Conservation (phyloP, 2,329 filamentous ascomycete species). For the Trichoderma koningii region DNA sequence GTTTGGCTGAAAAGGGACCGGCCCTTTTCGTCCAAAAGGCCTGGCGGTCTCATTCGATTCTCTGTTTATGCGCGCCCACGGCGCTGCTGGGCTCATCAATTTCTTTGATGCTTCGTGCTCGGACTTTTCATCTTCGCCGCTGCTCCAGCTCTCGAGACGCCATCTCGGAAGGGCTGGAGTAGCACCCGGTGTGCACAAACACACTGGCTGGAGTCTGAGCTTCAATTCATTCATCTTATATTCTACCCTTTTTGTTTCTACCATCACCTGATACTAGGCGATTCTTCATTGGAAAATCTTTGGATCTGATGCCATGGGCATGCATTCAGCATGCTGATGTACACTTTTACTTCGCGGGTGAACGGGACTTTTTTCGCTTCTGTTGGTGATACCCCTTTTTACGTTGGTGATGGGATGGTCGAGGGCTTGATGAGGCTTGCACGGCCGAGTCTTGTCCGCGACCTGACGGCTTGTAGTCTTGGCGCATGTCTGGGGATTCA, state of each 20-base stretch:
- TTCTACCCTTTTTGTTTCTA: constrained; percentile 30
- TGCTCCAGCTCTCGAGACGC: constrained; percentile 28
- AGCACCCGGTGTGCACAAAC: constrained; percentile 27
- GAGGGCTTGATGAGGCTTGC: background rate
- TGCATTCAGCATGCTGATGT: constrained; percentile 30
- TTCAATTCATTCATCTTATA: constrained; percentile 25
- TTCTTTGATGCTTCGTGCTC: constrained; percentile 22
- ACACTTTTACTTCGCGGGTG: constrained; percentile 25
- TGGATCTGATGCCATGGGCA: constrained; percentile 29
- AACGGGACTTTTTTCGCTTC: constrained; percentile 37
- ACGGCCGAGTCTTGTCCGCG: constrained; percentile 5
- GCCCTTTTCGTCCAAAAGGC: constrained; percentile 25
- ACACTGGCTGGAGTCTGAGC: constrained; percentile 31
- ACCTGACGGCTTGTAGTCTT: constrained; percentile 37
- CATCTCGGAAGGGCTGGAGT: background rate
- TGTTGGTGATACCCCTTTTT: constrained; percentile 41
- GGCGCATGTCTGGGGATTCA: constrained; percentile 36
- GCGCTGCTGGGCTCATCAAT: constrained; percentile 29
- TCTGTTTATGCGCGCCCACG: constrained; percentile 11
- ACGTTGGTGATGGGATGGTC: constrained; percentile 21
- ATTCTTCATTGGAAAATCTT: constrained; percentile 33
- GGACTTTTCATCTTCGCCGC: constrained; percentile 6
- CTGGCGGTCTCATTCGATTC: constrained; percentile 25
- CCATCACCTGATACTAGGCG: constrained; percentile 33
- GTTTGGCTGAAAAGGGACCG: constrained; percentile 21